These are phyloP conservation scores for Trypanosoma scelopori DNA, from an alignment of 208 protist species.

Conservation along the genomic window DNA sequence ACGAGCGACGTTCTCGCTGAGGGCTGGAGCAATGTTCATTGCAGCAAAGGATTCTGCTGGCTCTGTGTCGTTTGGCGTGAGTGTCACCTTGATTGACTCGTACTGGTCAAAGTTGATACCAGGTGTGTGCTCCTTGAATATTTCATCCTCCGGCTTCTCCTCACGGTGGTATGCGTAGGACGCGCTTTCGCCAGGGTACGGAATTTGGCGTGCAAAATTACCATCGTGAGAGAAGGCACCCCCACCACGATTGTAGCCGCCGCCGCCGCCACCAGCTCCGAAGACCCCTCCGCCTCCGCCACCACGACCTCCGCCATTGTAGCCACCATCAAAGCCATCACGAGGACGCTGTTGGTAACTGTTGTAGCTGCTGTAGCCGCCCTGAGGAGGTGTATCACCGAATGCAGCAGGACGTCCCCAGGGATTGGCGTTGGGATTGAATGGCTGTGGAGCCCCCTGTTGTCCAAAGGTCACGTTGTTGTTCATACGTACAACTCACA, in stretches of 20 bases:
- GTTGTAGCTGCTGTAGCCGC: constrained; percentile 30
- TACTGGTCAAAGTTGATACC: constrained; percentile 94
- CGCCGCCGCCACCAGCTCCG: constrained; percentile 9
- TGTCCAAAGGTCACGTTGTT: constrained; percentile 27
- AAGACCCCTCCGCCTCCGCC: constrained; percentile 22
- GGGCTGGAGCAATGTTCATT: constrained; percentile 81
- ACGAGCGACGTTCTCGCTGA: constrained; percentile 94
- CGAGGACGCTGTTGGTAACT: constrained; percentile 31
- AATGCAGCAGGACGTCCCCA: constrained; percentile 11
- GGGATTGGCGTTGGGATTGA: constrained; percentile 14
- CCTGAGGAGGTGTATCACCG: constrained; percentile 7
- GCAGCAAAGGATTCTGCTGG: constrained; percentile 78
- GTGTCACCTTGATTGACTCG: constrained; percentile 83
- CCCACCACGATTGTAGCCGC: neutral
- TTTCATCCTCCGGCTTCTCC: constrained; percentile 88
- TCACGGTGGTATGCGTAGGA: constrained; percentile 68
- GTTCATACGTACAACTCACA: constrained; percentile 18
- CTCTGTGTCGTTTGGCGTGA: constrained; percentile 83
- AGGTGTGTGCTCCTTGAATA: constrained; percentile 90
- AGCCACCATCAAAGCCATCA: constrained; percentile 31
- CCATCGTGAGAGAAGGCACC: constrained; percentile 14
- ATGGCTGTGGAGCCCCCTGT: constrained; percentile 15
- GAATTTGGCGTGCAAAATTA: constrained; percentile 10
- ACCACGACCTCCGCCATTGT: constrained; percentile 24
- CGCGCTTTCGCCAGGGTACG: constrained; percentile 23